A percentile compares a stretch with the other conserved stretches of the same genome.
phyloP scores from a whole-genome alignment of 179 eudicot genomes.

The Gypsophila paniculata region DNA sequence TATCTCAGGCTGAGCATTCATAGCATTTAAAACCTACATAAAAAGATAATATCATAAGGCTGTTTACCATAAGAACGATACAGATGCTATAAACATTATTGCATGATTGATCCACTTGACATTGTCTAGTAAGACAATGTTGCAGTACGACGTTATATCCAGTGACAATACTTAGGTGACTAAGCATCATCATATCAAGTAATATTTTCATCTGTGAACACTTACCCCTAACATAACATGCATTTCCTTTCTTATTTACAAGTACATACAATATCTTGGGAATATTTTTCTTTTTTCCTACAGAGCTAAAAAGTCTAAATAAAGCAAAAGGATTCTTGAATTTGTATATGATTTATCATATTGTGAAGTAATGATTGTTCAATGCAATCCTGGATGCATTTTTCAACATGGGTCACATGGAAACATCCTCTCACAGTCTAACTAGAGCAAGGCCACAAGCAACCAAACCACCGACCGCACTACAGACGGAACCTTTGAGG shows the following conservation, averaged over 20 bases:
- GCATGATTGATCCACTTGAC: constrained; percentile 1
- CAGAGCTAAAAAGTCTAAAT: neutral
- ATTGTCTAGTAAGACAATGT: neutral
- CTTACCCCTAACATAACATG: neutral
- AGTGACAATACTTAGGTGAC: neutral
- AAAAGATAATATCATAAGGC: neutral
- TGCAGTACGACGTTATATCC: neutral
- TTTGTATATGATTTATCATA: neutral
- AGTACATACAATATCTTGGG: neutral
- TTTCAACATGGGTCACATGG: neutral
- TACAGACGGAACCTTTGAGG: neutral
- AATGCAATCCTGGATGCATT: neutral
- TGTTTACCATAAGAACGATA: neutral
- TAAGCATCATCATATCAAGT: neutral
- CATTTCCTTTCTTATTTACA: neutral
- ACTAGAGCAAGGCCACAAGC: neutral
- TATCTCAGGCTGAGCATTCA: constrained; percentile 72
- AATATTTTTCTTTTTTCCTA: neutral
- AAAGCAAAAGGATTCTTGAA: neutral
- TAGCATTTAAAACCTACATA: constrained; percentile 62
- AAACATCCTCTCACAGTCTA: neutral
- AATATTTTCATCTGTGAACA: neutral
- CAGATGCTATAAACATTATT: neutral
- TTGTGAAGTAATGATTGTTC: neutral
- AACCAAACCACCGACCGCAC: neutral